A percentile compares a stretch with the other conserved stretches of the same genome.
Conservation (phyloP, 1,139 yeast genomes). For the Hansenula lynferdii region DNA sequence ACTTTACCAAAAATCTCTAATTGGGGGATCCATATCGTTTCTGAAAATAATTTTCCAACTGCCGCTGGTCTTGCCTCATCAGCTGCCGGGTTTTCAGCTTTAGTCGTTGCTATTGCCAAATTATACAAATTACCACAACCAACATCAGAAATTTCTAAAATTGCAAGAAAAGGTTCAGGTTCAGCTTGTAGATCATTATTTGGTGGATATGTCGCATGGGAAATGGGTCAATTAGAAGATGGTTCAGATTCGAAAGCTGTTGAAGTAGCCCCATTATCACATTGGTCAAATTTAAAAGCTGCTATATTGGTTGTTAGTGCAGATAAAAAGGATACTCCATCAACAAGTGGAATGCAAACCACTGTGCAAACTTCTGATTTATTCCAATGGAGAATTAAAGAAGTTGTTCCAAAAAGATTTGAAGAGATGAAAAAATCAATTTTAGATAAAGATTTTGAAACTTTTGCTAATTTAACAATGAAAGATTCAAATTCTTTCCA, state of each 20-base stretch:
- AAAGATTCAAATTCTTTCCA: slow-evolving; percentile 96
- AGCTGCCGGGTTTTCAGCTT: slow-evolving; percentile 98
- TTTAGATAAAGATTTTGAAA: slow-evolving; percentile 60
- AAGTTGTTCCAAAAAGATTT: slow-evolving; percentile 84
- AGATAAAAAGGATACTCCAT: slow-evolving; percentile 89
- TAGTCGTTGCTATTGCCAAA: slow-evolving; percentile 80
- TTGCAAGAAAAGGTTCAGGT: slow-evolving; percentile 98
- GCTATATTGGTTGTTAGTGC: slow-evolving; percentile 90
- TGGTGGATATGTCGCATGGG: slow-evolving; percentile 99
- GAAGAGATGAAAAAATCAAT: slow-evolving; percentile 79
- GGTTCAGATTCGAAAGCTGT: slow-evolving; percentile 94
- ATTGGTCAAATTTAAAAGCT: slow-evolving; percentile 94
- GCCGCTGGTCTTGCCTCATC: slow-evolving; percentile 98
- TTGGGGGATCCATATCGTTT: slow-evolving; percentile 73
- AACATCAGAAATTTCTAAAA: slow-evolving; percentile 78
- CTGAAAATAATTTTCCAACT: slow-evolving; percentile 97
- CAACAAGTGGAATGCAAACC: slow-evolving; percentile 94
- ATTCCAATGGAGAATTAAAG: slow-evolving; percentile 69
- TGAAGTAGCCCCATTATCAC: slow-evolving; percentile 74
- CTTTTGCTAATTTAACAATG: slow-evolving; percentile 90
- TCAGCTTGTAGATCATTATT: slow-evolving; percentile 95
- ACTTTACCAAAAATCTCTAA: slow-evolving; percentile 56
- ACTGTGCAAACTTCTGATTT: slow-evolving; percentile 88
- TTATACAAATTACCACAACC: slow-evolving; percentile 78
- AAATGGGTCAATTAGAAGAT: slow-evolving; percentile 71